A percentile compares a stretch with the other conserved stretches of the same genome.
phyloP scores from a whole-genome alignment of 2,329 filamentous ascomycete genomes.

The Penicillium psychrosexuale region DNA sequence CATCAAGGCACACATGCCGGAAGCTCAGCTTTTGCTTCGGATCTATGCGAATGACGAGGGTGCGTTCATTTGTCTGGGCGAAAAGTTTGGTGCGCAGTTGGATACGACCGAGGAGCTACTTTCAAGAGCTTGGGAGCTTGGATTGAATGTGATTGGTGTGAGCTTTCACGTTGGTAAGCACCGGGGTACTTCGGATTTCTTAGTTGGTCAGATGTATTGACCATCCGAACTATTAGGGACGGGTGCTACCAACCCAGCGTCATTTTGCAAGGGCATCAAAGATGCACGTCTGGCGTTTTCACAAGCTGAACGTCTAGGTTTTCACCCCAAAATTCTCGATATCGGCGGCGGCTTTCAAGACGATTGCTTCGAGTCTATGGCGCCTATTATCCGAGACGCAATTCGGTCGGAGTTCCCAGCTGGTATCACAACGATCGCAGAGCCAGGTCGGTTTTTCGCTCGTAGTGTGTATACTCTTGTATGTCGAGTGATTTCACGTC shows the following conservation, averaged over 20 bases:
- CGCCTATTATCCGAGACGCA: slow-evolving; percentile 7
- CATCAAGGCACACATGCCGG: slow-evolving; percentile 20
- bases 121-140: slow-evolving; percentile 20
- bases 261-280: slow-evolving; percentile 19
- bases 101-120: slow-evolving; percentile 19
- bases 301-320: slow-evolving; percentile 14
- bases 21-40: slow-evolving; percentile 23
- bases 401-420: slow-evolving; percentile 11
- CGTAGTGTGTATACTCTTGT: slow-evolving; percentile 23
- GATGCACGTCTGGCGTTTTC: slow-evolving; percentile 18
- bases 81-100: slow-evolving; percentile 24
- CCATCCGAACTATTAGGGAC: slow-evolving; percentile 4
- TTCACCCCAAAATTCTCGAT: slow-evolving; percentile 22
- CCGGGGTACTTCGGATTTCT: neutral
- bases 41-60: slow-evolving; percentile 20
- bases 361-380: slow-evolving; percentile 21
- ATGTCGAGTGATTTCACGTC: slow-evolving; percentile 22
- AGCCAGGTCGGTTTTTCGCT: slow-evolving; percentile 27
- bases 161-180: slow-evolving; percentile 31
- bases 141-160: slow-evolving; percentile 25
- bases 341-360: slow-evolving; percentile 29
- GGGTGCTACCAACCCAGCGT: slow-evolving; percentile 16
- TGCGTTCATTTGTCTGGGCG: slow-evolving; percentile 14
- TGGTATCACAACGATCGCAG: slow-evolving; percentile 20
- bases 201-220: neutral